Evolutionary conservation across 225 moss, liverwort and hornwort genomes (phyloP).

Genomic region (Thuidium tamariscinum): DNA sequence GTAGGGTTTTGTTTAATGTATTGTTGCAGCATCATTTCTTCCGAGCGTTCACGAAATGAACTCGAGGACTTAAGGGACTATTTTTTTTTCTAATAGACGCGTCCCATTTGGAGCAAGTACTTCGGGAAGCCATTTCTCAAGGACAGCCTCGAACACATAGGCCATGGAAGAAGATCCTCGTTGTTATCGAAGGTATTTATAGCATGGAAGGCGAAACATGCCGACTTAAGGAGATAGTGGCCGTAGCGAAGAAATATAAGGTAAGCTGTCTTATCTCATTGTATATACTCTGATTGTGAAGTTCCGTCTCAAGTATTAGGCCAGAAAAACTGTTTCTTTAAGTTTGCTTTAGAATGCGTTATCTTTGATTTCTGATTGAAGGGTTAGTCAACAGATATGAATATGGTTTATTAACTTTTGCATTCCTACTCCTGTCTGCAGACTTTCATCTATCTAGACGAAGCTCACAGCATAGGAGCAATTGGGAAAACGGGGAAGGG

Average conservation of each 20-base stretch:
- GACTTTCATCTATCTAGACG: slow-evolving; percentile 83
- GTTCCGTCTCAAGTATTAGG: background rate
- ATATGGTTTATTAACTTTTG: background rate
- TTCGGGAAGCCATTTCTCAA: slow-evolving; percentile 75
- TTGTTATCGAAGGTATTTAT: slow-evolving; percentile 91
- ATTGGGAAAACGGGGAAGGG: slow-evolving; percentile 87
- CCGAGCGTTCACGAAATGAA: background rate
- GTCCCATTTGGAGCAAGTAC: slow-evolving; percentile 69
- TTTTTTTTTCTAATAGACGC: slow-evolving; percentile 23
- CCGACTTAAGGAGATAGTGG: slow-evolving; percentile 70
- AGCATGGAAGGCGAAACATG: slow-evolving; percentile 99
- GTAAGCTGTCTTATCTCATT: slow-evolving; percentile 3
- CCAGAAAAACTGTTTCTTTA: background rate
- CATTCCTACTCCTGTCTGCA: background rate
- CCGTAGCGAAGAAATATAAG: slow-evolving; percentile 88
- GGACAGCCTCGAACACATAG: slow-evolving; percentile 93
- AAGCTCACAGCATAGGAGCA: slow-evolving; percentile 98
- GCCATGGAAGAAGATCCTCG: slow-evolving; percentile 97
- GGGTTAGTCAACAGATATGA: background rate
- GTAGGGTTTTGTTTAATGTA: background rate
- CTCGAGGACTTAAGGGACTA: background rate
- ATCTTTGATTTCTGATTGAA: background rate
- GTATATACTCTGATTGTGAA: background rate
- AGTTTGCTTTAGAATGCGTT: background rate
- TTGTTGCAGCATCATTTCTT: background rate